A percentile compares a stretch with the other conserved stretches of the same genome.
These are phyloP conservation scores for Ophiostoma pallidulum DNA, from an alignment of 2,329 filamentous ascomycete species.

Conservation along the genomic window DNA sequence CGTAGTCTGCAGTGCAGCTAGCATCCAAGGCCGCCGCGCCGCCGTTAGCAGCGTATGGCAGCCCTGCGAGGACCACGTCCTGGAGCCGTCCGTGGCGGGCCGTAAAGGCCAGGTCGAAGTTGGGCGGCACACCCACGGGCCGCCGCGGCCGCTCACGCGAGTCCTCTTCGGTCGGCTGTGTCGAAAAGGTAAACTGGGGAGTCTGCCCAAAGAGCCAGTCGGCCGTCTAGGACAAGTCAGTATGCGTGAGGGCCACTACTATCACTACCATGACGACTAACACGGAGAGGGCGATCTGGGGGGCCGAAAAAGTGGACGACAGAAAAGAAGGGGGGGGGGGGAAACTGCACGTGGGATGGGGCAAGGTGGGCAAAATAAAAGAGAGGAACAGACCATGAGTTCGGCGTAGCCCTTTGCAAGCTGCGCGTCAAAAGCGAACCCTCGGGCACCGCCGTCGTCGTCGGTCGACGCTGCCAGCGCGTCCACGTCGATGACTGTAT, in stretches of 20 bases:
- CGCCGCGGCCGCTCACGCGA: slow-evolving; percentile 43
- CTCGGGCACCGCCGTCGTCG: slow-evolving; percentile 36
- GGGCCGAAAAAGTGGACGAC: too few relatives aligned
- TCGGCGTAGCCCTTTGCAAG: slow-evolving; percentile 49
- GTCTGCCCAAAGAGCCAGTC: slow-evolving; percentile 82
- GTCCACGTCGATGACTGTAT: slow-evolving; percentile 33
- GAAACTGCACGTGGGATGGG: too few relatives aligned
- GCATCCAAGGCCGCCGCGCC: background rate
- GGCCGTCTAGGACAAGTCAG: slow-evolving; percentile 43
- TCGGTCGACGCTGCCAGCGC: slow-evolving; percentile 33
- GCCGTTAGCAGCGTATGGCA: slow-evolving; percentile 13
- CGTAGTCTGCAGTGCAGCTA: background rate
- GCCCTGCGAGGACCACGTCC: slow-evolving; percentile 19
- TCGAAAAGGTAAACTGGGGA: slow-evolving; percentile 68
- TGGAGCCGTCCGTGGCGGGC: slow-evolving; percentile 32
- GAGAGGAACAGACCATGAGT: slow-evolving; percentile 27
- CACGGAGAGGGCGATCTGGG: too few relatives aligned
- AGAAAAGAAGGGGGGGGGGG: background rate
- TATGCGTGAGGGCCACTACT: too few relatives aligned
- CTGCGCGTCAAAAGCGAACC: slow-evolving; percentile 29
- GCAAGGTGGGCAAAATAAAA: background rate
- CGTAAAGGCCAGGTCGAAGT: slow-evolving; percentile 28
- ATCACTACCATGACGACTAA: too few relatives aligned
- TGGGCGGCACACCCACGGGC: slow-evolving; percentile 35
- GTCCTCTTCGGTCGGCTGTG: slow-evolving; percentile 49